Base-by-base conservation (phyloP, 2,329 filamentous ascomycete species). In the Ceratocystis smalleyi region DNA sequence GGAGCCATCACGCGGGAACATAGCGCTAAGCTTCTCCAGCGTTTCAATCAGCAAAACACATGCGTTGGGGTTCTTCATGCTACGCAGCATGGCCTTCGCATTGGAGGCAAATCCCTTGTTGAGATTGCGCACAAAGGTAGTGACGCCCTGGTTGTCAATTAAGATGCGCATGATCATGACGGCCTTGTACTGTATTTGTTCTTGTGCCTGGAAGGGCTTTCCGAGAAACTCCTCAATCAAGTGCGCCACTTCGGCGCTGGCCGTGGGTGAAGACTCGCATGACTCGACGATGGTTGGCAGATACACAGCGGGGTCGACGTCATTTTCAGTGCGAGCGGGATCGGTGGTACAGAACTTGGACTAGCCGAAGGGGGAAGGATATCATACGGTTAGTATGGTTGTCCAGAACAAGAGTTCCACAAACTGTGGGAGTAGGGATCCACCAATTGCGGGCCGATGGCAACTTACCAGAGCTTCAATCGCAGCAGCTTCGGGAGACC, bases 101-200 rank as follows among this genome's bases (percentile, higher is more conserved):
- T 84, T 84, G 51, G 86, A 81, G 63, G 88, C 83, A 71, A 96
- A 97, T 70, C 89, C 89, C 71, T 85, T 81, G 74, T 96, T 91
- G 51, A 97, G 75, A 73, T 95, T 91, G 69, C 88, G 83, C n/a
- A 92, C 96, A 71, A 99, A 99, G 1, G 85, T 90, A 63, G 82
- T 81, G 8, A 67, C 61, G 35, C 92, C 92, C 0, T 94, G 94
- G 73, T 99, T 96, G 74, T 97, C 91, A 69, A 85, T 81, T 68
- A 99, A 78, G 71, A 99, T 99, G 67, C 92, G 87, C 69, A 95
- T 80, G 64, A 99, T 82, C 94, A 97, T 97, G 71, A 97, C 85
- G 68, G 90, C 87, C 76, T 97, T 96, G 80, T 96, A 97, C 74
- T 97, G 92, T 69, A 86, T 84, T 70, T 88, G 84, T 8, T 89